Conservation (phyloP, 2,329 filamentous ascomycete genomes). For the Penicillium sp. region DNA sequence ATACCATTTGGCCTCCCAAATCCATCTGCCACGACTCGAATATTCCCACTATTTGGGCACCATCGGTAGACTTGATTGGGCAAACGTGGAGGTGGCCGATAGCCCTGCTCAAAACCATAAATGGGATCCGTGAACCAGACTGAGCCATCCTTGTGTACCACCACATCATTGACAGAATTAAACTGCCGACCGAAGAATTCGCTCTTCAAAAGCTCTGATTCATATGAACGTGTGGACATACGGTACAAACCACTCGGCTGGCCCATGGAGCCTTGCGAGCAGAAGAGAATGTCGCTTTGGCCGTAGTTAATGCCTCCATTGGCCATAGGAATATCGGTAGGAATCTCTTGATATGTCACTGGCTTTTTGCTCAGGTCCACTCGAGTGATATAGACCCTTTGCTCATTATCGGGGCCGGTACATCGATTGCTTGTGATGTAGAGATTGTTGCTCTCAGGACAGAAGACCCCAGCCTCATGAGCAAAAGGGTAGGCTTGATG, state of each 20-base stretch:
- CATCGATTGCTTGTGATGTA: constrained; percentile 40
- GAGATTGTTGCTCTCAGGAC: constrained; percentile 34
- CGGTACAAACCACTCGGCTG: constrained; percentile 17
- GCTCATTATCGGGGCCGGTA: constrained; percentile 13
- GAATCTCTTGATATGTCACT: constrained; percentile 27
- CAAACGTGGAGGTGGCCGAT: constrained; percentile 37
- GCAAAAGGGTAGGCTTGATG: constrained; percentile 48
- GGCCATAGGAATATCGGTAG: constrained; percentile 46
- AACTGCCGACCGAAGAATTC: constrained; percentile 44
- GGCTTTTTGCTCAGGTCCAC: constrained; percentile 4
- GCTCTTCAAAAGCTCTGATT: constrained; percentile 30
- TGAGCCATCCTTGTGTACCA: constrained; percentile 38
- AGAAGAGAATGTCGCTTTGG: constrained; percentile 45
- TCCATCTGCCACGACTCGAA: constrained; percentile 44
- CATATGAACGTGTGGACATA: constrained; percentile 21
- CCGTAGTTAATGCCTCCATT: constrained; percentile 57
- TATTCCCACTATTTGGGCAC: constrained; percentile 36
- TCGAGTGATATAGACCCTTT: constrained; percentile 30
- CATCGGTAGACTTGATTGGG: constrained; percentile 47
- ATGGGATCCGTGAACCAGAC: constrained; percentile 47
- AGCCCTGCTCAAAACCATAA: constrained; percentile 42
- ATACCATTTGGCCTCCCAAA: constrained; percentile 50
- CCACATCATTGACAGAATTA: constrained; percentile 45
- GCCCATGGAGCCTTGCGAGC: constrained; percentile 42
- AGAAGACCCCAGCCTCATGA: constrained; percentile 53